Evolutionary conservation across 2,329 filamentous ascomycete species (phyloP), one percentile per base, ranked within the genome.

Genomic region (Aspergillus hiratsukae): DNA sequence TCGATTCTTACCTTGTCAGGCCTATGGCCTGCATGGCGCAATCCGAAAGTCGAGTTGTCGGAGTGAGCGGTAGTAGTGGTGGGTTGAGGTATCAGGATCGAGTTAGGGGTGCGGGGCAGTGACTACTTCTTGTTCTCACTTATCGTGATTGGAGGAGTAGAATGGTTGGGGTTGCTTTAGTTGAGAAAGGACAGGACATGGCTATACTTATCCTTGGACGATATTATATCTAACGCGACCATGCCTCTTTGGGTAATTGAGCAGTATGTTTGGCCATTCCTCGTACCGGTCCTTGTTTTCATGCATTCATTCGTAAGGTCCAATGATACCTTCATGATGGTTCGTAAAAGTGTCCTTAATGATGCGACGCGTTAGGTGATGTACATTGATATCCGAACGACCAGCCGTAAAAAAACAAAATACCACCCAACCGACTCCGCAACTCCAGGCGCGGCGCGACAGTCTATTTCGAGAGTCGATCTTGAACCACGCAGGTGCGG

Each of bases 201-300:
- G 31, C 49, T 49, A 53, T 54, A 51, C 48, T 51, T 19, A 19
- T 27, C 25, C 28, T 48, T 48, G 28, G 48, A 40, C 62, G 54
- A 61, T 58, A 46, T 51, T 61, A 57, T 59, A 52, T 57, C 55
- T 61, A 57, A 57, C 61, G 58, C 57, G 35, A 63, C 61, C 55
- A 59, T 57, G 57, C 53, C 56, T 61, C 55, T 61, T 64, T 57
- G 62, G 55, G 60, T 57, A 62, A 60, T 58, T 62, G 50, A 62
- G 58, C 58, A 61, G 31, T 17, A 17, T 37, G 14, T 37, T 37
- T 17, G 14, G 14, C 31, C 31, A 37, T 37, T 37, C 31, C 31
- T 37, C 31, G 17, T 37, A 37, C 14, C 14, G 14, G 31, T 35
- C 51, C 49, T 35, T 52, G 45, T 27, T 49, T 40, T n/a, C 31